phyloP scores from a whole-genome alignment of 208 protist genomes.

The Trypanosoma cruzi region DNA sequence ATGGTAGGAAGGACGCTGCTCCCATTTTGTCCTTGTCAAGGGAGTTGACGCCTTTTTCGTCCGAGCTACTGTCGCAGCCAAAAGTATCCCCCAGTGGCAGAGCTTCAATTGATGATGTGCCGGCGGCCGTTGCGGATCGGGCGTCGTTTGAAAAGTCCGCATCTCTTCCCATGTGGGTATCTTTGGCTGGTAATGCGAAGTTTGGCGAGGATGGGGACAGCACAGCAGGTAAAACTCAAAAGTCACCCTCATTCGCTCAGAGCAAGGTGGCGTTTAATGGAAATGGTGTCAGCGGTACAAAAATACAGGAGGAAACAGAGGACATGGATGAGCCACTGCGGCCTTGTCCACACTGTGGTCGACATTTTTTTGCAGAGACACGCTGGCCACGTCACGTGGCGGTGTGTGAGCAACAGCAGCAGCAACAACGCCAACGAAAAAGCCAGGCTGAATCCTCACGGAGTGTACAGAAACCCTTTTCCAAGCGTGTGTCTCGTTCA shows the following conservation, averaged over 20 bases:
- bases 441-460: not conserved
- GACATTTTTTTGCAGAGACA: constrained; percentile 57
- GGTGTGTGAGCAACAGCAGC: constrained; percentile 44
- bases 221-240: not conserved
- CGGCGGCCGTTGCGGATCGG: constrained; percentile 37
- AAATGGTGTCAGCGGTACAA: constrained; percentile 2
- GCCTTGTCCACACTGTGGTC: constrained; percentile 75
- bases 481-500: constrained; percentile 9
- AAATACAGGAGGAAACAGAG: constrained; percentile 23
- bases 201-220: constrained; percentile 7
- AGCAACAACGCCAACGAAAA: not conserved
- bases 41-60: not conserved
- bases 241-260: not conserved
- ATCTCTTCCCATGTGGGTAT: not conserved
- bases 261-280: constrained; percentile 1
- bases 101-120: constrained; percentile 43
- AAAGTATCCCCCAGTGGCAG: not conserved
- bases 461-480: constrained; percentile 7
- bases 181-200: not conserved
- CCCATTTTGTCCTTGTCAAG: not conserved
- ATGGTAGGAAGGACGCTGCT: no score
- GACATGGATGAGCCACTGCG: constrained; percentile 41
- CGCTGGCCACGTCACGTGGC: constrained; percentile 56
- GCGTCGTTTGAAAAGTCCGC: not conserved
- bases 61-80: not conserved